Base-by-base conservation (phyloP, 805 yeast genomes). In the Lachancea waltii region DNA sequence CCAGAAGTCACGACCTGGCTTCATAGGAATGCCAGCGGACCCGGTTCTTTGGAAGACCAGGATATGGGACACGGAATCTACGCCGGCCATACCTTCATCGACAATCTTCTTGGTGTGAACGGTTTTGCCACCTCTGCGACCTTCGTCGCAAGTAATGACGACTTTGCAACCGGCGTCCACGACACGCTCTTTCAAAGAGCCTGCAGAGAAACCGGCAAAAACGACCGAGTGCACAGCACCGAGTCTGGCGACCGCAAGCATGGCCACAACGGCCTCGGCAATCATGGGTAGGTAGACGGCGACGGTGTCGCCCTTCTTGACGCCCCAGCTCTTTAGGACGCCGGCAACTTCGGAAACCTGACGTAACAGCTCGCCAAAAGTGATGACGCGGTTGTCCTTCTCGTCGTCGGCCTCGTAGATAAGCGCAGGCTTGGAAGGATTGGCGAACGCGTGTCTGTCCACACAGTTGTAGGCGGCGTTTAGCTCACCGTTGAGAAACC, bases 211-310 rank as follows among this genome's bases (percentile, higher is more conserved):
- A 16, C 98, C 98, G 26, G 97, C 98, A 68, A 90, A 90, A 38
- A 90, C 82, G 38, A 92, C 97, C 13, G 97, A 84, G 65, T 90
- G 98, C 38, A 90, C 70, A 23, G 98, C 98, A 60, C 98, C 98
- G 41, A 90, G 68, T 68, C 98, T 80, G 24, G 79, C 84, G 56
- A 87, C 80, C 33, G 98, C 98, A 56, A 90, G 71, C 75, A 90
- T 77, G n/a, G 98, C 83, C 41, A 92, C 77, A 45, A 92, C 70
- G 15, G 97, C 96, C 67, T 89, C 95, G 35, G 97, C 95, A 45
- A 89, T 89, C 98, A 92, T 90, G 57, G 98, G 98, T 60, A 90
- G 69, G 65, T 90, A 90, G 42, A 90, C 84, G 35, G 97, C 97
- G 42, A 90, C 97, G 19, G 95, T 84, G 59, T 90, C 98, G 58